A percentile compares a stretch with the other conserved stretches of the same genome.
These are phyloP conservation scores for Silene coronaria DNA, from an alignment of 179 eudicot genomes.

Conservation along the genomic window DNA sequence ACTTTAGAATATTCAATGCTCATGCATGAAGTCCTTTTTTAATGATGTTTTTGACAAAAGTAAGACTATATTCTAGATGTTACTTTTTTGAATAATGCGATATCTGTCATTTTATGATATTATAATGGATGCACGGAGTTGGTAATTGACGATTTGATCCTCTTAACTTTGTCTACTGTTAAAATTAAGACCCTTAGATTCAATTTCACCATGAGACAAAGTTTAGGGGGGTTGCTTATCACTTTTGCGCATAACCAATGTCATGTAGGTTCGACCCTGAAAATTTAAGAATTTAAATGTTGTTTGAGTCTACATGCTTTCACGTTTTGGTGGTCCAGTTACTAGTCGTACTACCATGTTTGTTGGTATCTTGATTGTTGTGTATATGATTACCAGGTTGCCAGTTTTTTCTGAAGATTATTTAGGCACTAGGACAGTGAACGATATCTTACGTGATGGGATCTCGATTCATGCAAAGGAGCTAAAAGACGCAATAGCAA, in stretches of 20 bases:
- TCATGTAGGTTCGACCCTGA: neutral
- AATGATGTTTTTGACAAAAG: too few relatives aligned
- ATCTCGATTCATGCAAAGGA: slow-evolving; percentile 61
- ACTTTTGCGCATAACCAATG: neutral
- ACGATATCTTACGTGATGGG: slow-evolving; percentile 52
- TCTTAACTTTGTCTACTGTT: neutral
- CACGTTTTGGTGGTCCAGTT: neutral
- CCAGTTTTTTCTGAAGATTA: slow-evolving; percentile 50
- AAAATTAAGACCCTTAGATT: neutral
- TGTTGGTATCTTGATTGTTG: slow-evolving; percentile 9
- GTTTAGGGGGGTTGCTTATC: neutral
- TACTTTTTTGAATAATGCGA: neutral
- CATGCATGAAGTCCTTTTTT: neutral
- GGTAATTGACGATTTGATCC: too few relatives aligned
- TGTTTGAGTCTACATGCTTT: neutral
- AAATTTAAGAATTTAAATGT: neutral
- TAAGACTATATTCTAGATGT: neutral
- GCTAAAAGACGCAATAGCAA: slow-evolving; percentile 58
- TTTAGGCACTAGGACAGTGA: slow-evolving; percentile 36
- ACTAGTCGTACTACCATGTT: neutral
- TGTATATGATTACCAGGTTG: slow-evolving; percentile 42
- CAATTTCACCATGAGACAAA: neutral
- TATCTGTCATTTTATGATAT: neutral
- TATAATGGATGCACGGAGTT: neutral
- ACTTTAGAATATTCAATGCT: neutral